Conservation (phyloP, 2,329 filamentous ascomycete genomes). For the Ophiocordyceps sinensis region DNA sequence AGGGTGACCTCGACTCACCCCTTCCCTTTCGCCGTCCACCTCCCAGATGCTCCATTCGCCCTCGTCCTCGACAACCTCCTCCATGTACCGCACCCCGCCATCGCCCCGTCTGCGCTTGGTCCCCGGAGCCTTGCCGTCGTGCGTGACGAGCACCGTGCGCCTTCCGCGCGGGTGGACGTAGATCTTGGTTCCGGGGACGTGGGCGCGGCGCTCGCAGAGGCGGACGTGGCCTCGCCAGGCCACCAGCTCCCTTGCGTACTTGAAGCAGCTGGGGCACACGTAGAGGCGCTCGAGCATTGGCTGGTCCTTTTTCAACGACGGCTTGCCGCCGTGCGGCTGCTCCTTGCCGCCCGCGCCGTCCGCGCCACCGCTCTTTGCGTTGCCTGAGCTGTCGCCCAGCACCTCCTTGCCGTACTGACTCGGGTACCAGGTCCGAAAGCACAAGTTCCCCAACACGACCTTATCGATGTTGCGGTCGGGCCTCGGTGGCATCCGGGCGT, state of each 20-base stretch:
- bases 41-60: constrained; percentile 81
- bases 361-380: constrained; percentile 4
- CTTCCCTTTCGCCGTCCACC: constrained; percentile 77
- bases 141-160: constrained; percentile 23
- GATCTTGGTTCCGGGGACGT: constrained; percentile 54
- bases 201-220: constrained; percentile 35
- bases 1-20: constrained; percentile 33
- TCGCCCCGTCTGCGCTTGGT: constrained; percentile 23
- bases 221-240: constrained; percentile 44
- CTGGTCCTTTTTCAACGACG: constrained; percentile 16
- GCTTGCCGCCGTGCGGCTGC: constrained; percentile 7
- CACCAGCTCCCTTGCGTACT: constrained; percentile 58
- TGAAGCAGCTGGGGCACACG: constrained; percentile 88
- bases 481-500: constrained; percentile 20
- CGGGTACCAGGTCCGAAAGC: constrained; percentile 84
- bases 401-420: constrained; percentile 74
- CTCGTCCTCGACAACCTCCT: constrained; percentile 37
- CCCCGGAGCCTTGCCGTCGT: constrained; percentile 15
- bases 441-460: constrained; percentile 70
- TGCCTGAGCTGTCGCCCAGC: constrained; percentile 32
- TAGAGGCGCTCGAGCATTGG: constrained; percentile 55
- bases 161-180: constrained; percentile 47
- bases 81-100: constrained; percentile 21
- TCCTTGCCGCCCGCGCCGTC: constrained; percentile 13
- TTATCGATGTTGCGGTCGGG: constrained; percentile 69